Evolutionary conservation across 2,329 filamentous ascomycete species (phyloP).

Genomic region (Penicillium fuscoglaucum): DNA sequence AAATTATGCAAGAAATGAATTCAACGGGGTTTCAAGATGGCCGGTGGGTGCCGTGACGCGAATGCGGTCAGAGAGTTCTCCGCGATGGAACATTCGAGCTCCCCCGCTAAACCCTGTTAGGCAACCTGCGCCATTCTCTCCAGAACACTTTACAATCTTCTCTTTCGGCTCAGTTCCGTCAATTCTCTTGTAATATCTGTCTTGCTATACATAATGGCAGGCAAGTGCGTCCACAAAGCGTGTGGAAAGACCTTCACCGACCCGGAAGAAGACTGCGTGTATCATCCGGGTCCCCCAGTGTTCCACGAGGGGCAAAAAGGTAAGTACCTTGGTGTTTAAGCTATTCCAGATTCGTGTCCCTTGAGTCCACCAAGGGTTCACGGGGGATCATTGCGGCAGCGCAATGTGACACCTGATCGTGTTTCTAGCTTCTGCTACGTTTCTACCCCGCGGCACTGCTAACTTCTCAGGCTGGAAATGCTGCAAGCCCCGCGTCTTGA

Average conservation of each 20-base stretch:
- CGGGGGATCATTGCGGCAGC: conserved; percentile 6
- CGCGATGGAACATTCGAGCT: conserved; percentile 45
- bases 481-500: conserved; percentile 94
- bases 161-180: background rate
- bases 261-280: conserved; percentile 77
- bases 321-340: conserved; percentile 48
- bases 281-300: conserved; percentile 89
- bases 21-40: background rate
- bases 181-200: background rate
- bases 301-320: conserved; percentile 99
- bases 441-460: background rate
- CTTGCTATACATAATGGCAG: conserved; percentile 33
- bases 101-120: conserved; percentile 37
- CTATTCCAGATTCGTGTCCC: conserved; percentile 16
- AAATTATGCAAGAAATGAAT: background rate
- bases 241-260: conserved; percentile 88
- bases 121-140: conserved; percentile 17
- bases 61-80: conserved; percentile 17
- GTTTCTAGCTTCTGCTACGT: background rate
- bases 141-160: conserved; percentile 5
- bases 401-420: background rate
- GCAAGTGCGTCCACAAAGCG: conserved; percentile 92
- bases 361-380: conserved; percentile 15
- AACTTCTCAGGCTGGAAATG: conserved; percentile 83
- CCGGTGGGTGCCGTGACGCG: background rate